phyloP scores from a whole-genome alignment of 345 rosid genomes.

The Reutealis trisperma region DNA sequence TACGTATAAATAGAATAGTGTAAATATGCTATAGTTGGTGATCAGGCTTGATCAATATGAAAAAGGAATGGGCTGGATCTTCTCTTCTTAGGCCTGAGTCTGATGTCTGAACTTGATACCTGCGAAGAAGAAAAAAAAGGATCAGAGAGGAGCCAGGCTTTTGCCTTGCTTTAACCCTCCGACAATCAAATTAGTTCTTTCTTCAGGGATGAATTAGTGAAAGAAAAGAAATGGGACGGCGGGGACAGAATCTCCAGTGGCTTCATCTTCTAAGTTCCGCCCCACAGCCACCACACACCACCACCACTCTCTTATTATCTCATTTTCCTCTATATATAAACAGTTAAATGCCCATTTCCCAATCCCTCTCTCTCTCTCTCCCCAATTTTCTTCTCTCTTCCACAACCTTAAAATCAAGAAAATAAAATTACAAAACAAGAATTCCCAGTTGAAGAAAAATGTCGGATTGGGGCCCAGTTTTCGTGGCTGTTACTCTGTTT shows the following conservation, averaged over 20 bases:
- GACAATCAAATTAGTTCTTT: no score
- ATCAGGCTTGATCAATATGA: no score
- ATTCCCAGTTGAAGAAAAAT: constrained; percentile 12
- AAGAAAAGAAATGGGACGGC: not conserved
- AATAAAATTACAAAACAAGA: not conserved
- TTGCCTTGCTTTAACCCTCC: no score
- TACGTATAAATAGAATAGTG: no score
- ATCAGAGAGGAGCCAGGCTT: no score
- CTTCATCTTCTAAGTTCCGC: constrained; percentile 9
- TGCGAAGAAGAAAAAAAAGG: no score
- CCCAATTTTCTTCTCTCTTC: not conserved
- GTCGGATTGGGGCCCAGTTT: constrained; percentile 67
- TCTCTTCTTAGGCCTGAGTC: no score
- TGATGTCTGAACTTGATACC: no score
- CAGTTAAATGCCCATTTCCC: not conserved
- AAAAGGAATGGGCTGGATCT: no score
- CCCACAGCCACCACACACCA: constrained; percentile 7
- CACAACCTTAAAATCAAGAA: not conserved
- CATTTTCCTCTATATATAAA: constrained; percentile 1
- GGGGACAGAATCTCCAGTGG: constrained; percentile 21
- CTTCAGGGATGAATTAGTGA: no score
- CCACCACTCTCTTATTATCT: not conserved
- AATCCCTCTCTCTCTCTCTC: not conserved
- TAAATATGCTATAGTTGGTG: no score
- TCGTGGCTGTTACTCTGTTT: constrained; percentile 52